These are phyloP conservation scores for Clarireedia paspali DNA, from an alignment of 2,329 filamentous ascomycete genomes.

Conservation along the genomic window DNA sequence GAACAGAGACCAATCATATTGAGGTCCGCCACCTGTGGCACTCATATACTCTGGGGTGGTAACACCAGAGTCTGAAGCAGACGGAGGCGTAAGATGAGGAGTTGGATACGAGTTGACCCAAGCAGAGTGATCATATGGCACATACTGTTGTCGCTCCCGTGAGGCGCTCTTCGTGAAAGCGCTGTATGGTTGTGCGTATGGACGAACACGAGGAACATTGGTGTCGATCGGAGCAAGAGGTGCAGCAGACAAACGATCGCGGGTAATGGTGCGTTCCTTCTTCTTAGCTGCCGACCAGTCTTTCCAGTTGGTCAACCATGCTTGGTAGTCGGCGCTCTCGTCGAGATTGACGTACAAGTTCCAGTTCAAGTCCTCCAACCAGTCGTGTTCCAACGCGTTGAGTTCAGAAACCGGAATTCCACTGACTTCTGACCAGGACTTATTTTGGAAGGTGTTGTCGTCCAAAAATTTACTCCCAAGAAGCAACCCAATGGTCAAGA, in stretches of 20 bases:
- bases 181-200: constrained; percentile 33
- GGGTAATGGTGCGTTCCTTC: constrained; percentile 30
- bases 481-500: constrained; percentile 61
- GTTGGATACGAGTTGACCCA: constrained; percentile 28
- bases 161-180: constrained; percentile 40
- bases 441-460: constrained; percentile 73
- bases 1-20: constrained; percentile 44
- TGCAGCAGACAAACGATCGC: constrained; percentile 31
- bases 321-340: constrained; percentile 52
- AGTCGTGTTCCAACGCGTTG: constrained; percentile 61
- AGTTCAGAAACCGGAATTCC: constrained; percentile 61
- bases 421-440: constrained; percentile 70
- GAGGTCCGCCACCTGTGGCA: constrained; percentile 38
- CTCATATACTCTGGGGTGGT: constrained; percentile 47
- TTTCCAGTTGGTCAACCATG: constrained; percentile 61
- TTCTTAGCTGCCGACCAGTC: constrained; percentile 45
- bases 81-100: constrained; percentile 41
- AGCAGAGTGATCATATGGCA: constrained; percentile 24
- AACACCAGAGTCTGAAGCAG: constrained; percentile 44
- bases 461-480: constrained; percentile 71
- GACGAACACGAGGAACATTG: constrained; percentile 43
- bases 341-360: constrained; percentile 61
- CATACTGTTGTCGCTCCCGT: constrained; percentile 24
- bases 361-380: constrained; percentile 60
- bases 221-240: constrained; percentile 45